Evolutionary conservation across 768 basidiomycete genomes (phyloP).

Genomic region (Boletus pseudo-olivaceus): DNA sequence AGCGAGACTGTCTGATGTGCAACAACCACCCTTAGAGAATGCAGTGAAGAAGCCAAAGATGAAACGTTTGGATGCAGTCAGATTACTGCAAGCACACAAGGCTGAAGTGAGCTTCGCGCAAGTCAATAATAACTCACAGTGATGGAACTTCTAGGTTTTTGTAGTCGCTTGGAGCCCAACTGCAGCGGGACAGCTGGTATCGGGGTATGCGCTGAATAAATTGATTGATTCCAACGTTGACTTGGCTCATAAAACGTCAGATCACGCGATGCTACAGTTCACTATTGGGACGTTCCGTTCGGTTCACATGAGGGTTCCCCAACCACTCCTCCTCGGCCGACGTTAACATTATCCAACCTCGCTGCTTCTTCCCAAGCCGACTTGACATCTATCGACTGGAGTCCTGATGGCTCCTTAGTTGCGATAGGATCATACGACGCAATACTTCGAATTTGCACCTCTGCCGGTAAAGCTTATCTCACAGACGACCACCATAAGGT

Average conservation of each 20-base stretch:
- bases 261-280: slow-evolving; percentile 72
- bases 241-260: slow-evolving; percentile 32
- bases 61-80: slow-evolving; percentile 39
- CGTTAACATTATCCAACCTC: slow-evolving; percentile 47
- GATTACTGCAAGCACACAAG: slow-evolving; percentile 55
- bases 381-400: slow-evolving; percentile 78
- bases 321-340: slow-evolving; percentile 30
- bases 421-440: slow-evolving; percentile 79
- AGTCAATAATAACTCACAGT: slow-evolving; percentile 5
- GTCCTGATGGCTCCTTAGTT: slow-evolving; percentile 63
- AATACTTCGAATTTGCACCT: slow-evolving; percentile 63
- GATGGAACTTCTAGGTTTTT: slow-evolving; percentile 57
- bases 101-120: slow-evolving; percentile 45
- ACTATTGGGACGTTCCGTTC: slow-evolving; percentile 66
- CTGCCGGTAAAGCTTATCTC: slow-evolving; percentile 60
- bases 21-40: slow-evolving; percentile 19
- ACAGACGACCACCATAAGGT: slow-evolving; percentile 65
- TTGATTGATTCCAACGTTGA: not conserved
- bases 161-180: slow-evolving; percentile 78
- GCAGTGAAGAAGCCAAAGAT: slow-evolving; percentile 33
- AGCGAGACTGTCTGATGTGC: slow-evolving; percentile 15
- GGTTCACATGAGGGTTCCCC: slow-evolving; percentile 23
- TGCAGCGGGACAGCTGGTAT: slow-evolving; percentile 55
- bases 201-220: slow-evolving; percentile 51
- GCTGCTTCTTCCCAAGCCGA: slow-evolving; percentile 50